Conservation (phyloP, 2,329 filamentous ascomycete genomes). For the Calonectria pseudoreteaudii region DNA sequence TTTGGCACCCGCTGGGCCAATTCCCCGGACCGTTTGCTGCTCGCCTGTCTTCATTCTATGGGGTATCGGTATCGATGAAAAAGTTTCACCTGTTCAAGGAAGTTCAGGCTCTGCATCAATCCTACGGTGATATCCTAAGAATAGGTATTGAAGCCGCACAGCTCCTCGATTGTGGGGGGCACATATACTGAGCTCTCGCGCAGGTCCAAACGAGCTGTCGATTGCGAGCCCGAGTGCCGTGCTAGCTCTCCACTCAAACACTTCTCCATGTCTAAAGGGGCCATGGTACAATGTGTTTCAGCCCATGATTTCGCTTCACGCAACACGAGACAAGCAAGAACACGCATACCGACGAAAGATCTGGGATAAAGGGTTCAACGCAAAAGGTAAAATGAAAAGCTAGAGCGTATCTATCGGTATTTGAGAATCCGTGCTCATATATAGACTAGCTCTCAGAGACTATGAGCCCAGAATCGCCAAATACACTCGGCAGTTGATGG, state of each 20-base stretch:
- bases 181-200: background rate
- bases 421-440: background rate
- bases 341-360: background rate
- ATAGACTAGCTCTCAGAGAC: background rate
- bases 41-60: background rate
- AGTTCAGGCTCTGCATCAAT: background rate
- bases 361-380: conserved; percentile 5
- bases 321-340: background rate
- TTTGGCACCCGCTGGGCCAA: background rate
- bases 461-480: conserved; percentile 26
- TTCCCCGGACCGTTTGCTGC: conserved; percentile 13
- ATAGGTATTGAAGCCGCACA: background rate
- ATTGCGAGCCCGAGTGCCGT: background rate
- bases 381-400: background rate
- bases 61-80: background rate
- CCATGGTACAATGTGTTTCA: background rate
- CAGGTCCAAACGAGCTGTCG: conserved; percentile 10
- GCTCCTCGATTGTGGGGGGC: background rate
- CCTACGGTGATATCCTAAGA: conserved; percentile 16
- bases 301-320: background rate
- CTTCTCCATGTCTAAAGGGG: background rate
- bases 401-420: background rate
- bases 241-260: background rate
- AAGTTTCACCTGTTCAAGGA: background rate
- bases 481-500: conserved; percentile 3